Base-by-base conservation (phyloP, 257 asterid genomes). In the Nyctanthes arbortristis region DNA sequence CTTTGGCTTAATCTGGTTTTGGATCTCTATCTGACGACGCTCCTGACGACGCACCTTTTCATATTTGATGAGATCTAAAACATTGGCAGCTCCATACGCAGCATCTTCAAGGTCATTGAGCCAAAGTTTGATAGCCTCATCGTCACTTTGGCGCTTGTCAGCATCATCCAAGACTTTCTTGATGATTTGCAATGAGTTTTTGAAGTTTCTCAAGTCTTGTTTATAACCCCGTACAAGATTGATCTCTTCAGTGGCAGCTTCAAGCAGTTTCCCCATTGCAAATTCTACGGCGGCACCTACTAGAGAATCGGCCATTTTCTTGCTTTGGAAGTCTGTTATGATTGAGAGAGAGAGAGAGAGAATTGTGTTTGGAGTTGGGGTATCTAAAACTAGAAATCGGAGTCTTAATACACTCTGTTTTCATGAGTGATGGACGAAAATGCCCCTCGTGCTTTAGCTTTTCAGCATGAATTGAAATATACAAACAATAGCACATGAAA, bases 101-200 rank as follows among this genome's bases (percentile, higher is more conserved):
- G 52, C 36, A 25, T n/a, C 68, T 49, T 67, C 52, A 24, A 73
- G 73, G 0, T n/a, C 45, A 36, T 59, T 66, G 14, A 59, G 63
- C 78, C 73, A 73, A 5, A 57, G 29, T 27, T 34, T 57, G 1
- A 66, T 25, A n/a, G 76, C 30, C 22, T 27, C n/a, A 13, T 12
- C 5, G 3, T 25, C 3, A 4, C 60, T 18, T 25, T 61, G 35
- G 47, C 14, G 55, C 31, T 0, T 61, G 34, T 74, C 68, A 52
- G 52, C 74, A 70, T 78, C 77, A 4, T 12, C 18, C 1, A 63
- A 18, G 20, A 43, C 33, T 39, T 67, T 58, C 30, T 66, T 69
- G n/a, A 75, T 61, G 34, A 56, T 56, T 30, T 59, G 0, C 20
- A 79, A 2, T 22, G 0, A 11, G 71, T 66, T 3, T 66, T 47